Conservation (phyloP, 2,329 filamentous ascomycete species). For the Calonectria crousiana region DNA sequence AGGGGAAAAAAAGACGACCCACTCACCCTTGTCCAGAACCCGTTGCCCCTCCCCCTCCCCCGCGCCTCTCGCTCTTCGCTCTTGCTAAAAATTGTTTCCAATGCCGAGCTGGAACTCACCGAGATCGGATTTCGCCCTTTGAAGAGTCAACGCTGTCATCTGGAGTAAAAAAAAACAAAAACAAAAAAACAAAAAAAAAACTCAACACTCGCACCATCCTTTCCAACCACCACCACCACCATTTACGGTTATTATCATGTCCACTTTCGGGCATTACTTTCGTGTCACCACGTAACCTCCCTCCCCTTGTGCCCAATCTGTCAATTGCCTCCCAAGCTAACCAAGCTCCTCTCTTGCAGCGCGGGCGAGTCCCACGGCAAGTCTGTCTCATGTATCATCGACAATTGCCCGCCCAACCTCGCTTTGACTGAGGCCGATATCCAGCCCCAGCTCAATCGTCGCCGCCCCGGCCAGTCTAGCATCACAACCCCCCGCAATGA, state of each 20-base stretch:
- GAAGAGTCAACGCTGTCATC: slow-evolving; percentile 29
- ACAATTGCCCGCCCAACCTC: slow-evolving; percentile 91
- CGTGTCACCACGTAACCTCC: slow-evolving; percentile 73
- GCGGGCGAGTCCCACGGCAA: slow-evolving; percentile 83
- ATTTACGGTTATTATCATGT: slow-evolving; percentile 70
- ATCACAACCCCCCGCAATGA: slow-evolving; percentile 95
- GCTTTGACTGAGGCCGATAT: slow-evolving; percentile 87
- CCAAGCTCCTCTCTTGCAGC: slow-evolving; percentile 35
- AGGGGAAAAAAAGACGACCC: not conserved
- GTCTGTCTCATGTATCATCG: slow-evolving; percentile 94
- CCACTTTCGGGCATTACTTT: slow-evolving; percentile 80
- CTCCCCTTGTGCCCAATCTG: slow-evolving; percentile 2
- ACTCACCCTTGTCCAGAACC: not conserved
- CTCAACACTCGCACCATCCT: slow-evolving; percentile 1
- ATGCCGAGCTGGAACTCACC: not conserved
- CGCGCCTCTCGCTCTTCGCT: not conserved
- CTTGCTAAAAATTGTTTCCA: slow-evolving; percentile 14
- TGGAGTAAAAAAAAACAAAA: too few relatives aligned
- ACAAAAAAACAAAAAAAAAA: slow-evolving; percentile 9
- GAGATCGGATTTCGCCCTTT: slow-evolving; percentile 27
- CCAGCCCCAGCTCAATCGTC: slow-evolving; percentile 93
- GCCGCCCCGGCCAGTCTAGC: slow-evolving; percentile 88
- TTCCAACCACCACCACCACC: slow-evolving; percentile 29
- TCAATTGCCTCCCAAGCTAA: not conserved
- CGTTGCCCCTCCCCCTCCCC: slow-evolving; percentile 34